A percentile compares a stretch with the other conserved stretches of the same genome.
Conservation (phyloP, 1,284 basidiomycete species). For the Singerocomus inundabilis region DNA sequence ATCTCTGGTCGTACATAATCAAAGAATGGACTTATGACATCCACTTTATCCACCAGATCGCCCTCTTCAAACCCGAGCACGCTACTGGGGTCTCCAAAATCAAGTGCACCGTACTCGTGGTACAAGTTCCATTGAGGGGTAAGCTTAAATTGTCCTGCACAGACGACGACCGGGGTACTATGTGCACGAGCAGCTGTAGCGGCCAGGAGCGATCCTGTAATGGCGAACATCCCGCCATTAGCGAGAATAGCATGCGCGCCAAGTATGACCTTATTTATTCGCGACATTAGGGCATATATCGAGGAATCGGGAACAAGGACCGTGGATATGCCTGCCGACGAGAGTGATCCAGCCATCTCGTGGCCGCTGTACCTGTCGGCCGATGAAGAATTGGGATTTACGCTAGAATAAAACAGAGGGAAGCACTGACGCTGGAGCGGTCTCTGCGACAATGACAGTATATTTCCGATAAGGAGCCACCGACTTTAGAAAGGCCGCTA, state of each 20-base stretch:
- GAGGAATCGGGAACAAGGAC: constrained; percentile 95
- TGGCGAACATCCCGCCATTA: constrained; percentile 92
- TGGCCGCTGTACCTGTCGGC: constrained; percentile 75
- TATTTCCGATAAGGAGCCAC: constrained; percentile 91
- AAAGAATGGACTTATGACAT: constrained; percentile 90
- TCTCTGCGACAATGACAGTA: constrained; percentile 95
- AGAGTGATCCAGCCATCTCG: constrained; percentile 79
- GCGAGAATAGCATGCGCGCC: constrained; percentile 93
- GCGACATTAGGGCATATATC: constrained; percentile 94
- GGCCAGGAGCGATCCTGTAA: constrained; percentile 81
- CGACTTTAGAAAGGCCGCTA: constrained; percentile 90
- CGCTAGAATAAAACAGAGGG: background rate
- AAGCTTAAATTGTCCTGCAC: constrained; percentile 94
- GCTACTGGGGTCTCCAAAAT: constrained; percentile 83
- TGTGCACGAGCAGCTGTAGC: constrained; percentile 91
- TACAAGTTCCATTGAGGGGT: constrained; percentile 93
- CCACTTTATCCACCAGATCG: constrained; percentile 76
- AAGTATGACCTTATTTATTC: constrained; percentile 94
- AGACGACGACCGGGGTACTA: constrained; percentile 91
- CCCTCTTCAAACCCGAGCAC: constrained; percentile 84
- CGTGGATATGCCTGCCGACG: constrained; percentile 82
- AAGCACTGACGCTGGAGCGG: constrained; percentile 77
- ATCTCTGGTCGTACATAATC: constrained; percentile 93
- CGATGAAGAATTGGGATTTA: constrained; percentile 4
- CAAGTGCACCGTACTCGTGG: constrained; percentile 82